Evolutionary conservation across 2,329 filamentous ascomycete genomes (phyloP), one percentile per base, ranked within the genome.

Genomic region (Tolypocladium sp.): DNA sequence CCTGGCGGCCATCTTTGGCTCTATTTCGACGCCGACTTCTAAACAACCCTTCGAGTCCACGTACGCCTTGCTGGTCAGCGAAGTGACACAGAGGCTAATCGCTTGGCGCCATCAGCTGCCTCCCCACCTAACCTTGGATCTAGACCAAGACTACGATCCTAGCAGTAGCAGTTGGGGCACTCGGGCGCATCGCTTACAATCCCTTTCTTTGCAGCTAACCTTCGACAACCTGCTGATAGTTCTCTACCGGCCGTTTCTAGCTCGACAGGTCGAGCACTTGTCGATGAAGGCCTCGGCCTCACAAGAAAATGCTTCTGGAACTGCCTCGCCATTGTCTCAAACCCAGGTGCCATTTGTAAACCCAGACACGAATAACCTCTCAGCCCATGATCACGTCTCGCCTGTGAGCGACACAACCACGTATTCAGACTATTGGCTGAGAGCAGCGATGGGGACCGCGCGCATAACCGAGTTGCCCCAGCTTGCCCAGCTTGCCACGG

Each of bases 141-240:
- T 57, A 17, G 56, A 57, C 13, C 56, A 20, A 8, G 56, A 57
- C 42, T 57, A 49, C 13, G 15, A 37, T 17, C 56, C 56, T 13
- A 25, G 27, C 22, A 57, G 51, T n/a, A 44, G 42, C 35, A 49
- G n/a, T n/a, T 51, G 41, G 38, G n/a, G 20, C 0, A 57, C 56
- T 49, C 40, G 55, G 17, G 56, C 27, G 37, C 46, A 55, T 8
- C 33, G 15, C 20, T 58, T 78, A 1, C 75, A 77, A 60, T 70
- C 75, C 1, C 59, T 77, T n/a, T 71, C 76, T 10, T 58, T 78
- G n/a, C 71, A 76, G 51, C 62, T 77, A 5, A 76, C 75, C 1
- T 77, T 73, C 41, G 75, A 78, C 60, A 77, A 75, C 57, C 62
- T 77, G 6, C 64, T 75, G 5, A 75, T 77, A 46, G 70, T 77